Conservation (phyloP, 306 rosid genomes). For the Trichosanthes truncata region DNA sequence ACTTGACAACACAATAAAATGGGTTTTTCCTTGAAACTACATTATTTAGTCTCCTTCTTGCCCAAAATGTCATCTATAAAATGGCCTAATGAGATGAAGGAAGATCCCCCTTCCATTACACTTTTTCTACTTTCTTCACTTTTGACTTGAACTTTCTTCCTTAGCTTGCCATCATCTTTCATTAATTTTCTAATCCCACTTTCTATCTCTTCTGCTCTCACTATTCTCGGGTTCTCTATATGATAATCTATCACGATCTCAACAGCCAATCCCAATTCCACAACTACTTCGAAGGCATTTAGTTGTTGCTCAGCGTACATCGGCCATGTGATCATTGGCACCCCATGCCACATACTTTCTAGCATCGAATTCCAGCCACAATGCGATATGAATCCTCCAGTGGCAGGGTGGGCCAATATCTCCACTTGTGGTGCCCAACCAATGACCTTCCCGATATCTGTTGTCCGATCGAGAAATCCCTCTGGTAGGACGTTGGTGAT, state of each 20-base stretch:
- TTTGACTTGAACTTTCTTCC: slow-evolving; percentile 7
- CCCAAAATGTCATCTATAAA: neutral
- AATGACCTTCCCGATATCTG: neutral
- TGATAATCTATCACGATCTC: slow-evolving; percentile 2
- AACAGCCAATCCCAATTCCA: slow-evolving; percentile 9
- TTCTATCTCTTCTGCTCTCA: neutral
- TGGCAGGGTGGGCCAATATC: slow-evolving; percentile 1
- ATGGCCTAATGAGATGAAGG: neutral
- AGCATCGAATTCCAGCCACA: slow-evolving; percentile 22
- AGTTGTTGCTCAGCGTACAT: slow-evolving; percentile 13
- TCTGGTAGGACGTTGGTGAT: too few species aligned
- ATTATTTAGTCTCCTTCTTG: too few species aligned
- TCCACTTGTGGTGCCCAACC: slow-evolving; percentile 20
- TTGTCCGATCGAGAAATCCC: slow-evolving; percentile 13
- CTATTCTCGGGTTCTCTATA: neutral
- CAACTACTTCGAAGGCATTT: slow-evolving; percentile 14
- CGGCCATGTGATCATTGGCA: slow-evolving; percentile 24
- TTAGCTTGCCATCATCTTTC: neutral
- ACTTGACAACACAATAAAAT: too few species aligned
- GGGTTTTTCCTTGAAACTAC: neutral
- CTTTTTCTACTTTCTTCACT: slow-evolving; percentile 6
- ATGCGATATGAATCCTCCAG: slow-evolving; percentile 23
- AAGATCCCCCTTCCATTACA: slow-evolving; percentile 14
- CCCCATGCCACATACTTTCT: slow-evolving; percentile 17
- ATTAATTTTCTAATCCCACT: slow-evolving; percentile 13